phyloP scores from a whole-genome alignment of 2,329 filamentous ascomycete genomes.

The Myriosclerotinia curreyana region DNA sequence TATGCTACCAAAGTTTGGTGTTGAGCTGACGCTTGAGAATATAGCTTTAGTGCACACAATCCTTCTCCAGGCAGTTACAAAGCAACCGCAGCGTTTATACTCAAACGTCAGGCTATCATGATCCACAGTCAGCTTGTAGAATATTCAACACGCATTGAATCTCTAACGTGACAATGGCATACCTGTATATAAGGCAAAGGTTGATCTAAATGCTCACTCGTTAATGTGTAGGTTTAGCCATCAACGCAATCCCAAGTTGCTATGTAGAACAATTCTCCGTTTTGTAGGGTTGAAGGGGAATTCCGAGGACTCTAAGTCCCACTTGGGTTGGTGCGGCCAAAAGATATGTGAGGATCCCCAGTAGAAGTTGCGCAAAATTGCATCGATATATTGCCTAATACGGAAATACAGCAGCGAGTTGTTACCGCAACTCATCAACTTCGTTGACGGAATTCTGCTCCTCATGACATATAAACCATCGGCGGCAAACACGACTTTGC shows the following conservation, averaged over 20 bases:
- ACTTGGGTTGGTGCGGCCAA: too few species aligned
- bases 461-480: neutral
- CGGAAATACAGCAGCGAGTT: too few species aligned
- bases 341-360: too few species aligned
- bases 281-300: too few species aligned
- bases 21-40: neutral
- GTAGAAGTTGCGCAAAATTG: neutral
- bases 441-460: neutral
- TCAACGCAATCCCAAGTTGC: too few species aligned
- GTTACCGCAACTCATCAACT: neutral
- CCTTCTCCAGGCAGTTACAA: rapidly evolving
- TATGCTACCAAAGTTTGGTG: neutral
- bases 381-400: neutral
- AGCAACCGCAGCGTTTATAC: neutral
- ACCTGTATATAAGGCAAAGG: neutral
- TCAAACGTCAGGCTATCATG: neutral
- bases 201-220: neutral
- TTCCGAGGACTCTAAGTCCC: too few species aligned
- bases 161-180: neutral
- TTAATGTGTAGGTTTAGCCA: neutral
- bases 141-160: too few species aligned
- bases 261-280: too few species aligned
- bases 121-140: too few species aligned
- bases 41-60: neutral
- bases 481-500: too few species aligned